phyloP scores from a whole-genome alignment of 306 rosid species.

The Albizia julibrissin region DNA sequence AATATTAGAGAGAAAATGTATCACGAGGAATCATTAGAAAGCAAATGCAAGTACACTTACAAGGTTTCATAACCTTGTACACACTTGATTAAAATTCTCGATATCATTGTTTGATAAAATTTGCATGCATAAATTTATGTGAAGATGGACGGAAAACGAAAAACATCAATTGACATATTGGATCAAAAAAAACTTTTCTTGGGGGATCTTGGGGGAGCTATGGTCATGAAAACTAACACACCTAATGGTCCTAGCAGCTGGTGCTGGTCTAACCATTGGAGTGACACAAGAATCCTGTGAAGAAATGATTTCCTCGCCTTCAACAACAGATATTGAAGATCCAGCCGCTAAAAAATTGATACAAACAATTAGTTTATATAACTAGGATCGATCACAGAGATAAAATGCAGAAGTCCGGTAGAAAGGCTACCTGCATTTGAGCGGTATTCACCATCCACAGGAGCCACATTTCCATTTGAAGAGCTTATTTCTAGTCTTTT shows the following conservation, averaged over 20 bases:
- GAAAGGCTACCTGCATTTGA: conserved; percentile 65
- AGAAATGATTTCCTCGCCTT: conserved; percentile 68
- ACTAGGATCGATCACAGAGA: conserved; percentile 7
- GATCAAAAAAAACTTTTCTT: not conserved
- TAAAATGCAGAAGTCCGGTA: conserved; percentile 11
- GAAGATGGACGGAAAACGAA: not conserved
- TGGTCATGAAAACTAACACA: conserved; percentile 32
- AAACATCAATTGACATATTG: not conserved
- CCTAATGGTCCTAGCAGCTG: conserved; percentile 66
- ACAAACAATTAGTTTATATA: conserved; percentile 28
- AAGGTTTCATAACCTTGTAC: not conserved
- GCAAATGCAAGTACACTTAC: not conserved
- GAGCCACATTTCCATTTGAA: conserved; percentile 48
- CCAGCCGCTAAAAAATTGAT: conserved; percentile 45
- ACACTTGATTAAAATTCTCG: conserved; percentile 7
- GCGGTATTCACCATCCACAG: conserved; percentile 54
- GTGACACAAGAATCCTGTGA: conserved; percentile 66
- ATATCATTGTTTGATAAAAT: not conserved
- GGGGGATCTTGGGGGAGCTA: not conserved
- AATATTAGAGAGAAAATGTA: conserved; percentile 9
- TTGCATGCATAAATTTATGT: conserved; percentile 12
- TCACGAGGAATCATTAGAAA: not conserved
- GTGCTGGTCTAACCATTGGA: conserved; percentile 51
- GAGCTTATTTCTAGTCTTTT: conserved; percentile 68
- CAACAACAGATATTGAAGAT: conserved; percentile 62